Percentiles rank a stretch among this genome's conserved stretches.
These are phyloP conservation scores for Penicillium cosmopolitanum DNA, from an alignment of 495 filamentous ascomycete species.

Conservation along the genomic window DNA sequence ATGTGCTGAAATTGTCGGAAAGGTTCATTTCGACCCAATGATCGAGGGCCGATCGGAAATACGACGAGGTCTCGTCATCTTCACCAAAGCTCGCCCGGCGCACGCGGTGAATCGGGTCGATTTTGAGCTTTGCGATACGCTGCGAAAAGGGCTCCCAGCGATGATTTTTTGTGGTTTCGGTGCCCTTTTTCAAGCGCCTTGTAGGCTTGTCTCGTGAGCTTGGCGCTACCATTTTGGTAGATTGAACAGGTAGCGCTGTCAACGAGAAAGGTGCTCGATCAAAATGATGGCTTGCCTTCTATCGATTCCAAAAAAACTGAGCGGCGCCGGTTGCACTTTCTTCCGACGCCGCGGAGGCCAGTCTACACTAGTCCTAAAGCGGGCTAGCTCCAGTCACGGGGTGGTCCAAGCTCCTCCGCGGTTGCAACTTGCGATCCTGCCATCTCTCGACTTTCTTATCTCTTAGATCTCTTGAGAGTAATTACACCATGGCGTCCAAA, in stretches of 20 bases:
- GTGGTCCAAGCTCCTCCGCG: conserved; percentile 43
- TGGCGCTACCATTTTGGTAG: conserved; percentile 56
- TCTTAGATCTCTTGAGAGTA: too few relatives aligned
- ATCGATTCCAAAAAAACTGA: conserved; percentile 52
- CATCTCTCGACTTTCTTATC: too few relatives aligned
- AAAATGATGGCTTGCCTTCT: conserved; percentile 29
- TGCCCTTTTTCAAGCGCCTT: conserved; percentile 63
- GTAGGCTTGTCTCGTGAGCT: conserved; percentile 67
- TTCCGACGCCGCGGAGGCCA: conserved; percentile 28
- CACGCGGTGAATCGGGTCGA: conserved; percentile 88
- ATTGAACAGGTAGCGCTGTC: conserved; percentile 36
- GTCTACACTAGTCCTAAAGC: conserved; percentile 6
- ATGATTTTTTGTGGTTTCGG: conserved; percentile 76
- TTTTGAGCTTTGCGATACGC: conserved; percentile 90
- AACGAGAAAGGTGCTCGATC: conserved; percentile 27
- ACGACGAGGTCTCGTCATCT: conserved; percentile 72
- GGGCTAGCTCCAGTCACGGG: conserved; percentile 35
- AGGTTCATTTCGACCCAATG: conserved; percentile 92
- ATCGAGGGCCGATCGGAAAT: conserved; percentile 78
- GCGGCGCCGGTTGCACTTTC: conserved; percentile 39
- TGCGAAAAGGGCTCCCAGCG: conserved; percentile 90
- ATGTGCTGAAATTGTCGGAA: conserved; percentile 75
- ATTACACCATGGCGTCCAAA: conserved; percentile 56
- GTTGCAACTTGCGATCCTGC: neutral
- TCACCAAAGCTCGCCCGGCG: conserved; percentile 78